Evolutionary conservation across 306 rosid genomes (phyloP).

Genomic region (Vachellia collinsii): DNA sequence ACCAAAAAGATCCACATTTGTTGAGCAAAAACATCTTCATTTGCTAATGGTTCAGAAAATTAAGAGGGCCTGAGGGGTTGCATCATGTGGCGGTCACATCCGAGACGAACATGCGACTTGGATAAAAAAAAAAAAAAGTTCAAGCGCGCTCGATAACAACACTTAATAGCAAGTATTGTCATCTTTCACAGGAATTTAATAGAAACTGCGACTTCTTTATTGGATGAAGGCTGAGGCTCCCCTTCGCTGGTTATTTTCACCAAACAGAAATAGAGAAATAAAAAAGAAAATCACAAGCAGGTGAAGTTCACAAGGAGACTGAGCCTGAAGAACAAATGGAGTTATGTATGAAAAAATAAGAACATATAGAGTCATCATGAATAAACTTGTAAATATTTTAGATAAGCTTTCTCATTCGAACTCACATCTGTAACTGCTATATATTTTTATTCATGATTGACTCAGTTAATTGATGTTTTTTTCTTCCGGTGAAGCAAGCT

Average conservation of each 20-base stretch:
- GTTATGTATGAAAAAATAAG: background rate
- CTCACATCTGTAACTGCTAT: background rate
- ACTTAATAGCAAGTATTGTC: background rate
- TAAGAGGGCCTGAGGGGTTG: too few species aligned
- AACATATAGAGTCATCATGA: background rate
- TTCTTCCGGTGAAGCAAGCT: too few species aligned
- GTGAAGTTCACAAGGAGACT: background rate
- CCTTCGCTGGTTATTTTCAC: background rate
- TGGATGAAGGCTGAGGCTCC: background rate
- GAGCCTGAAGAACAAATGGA: background rate
- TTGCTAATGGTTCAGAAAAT: too few species aligned
- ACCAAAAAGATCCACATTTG: too few species aligned
- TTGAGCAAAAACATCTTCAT: too few species aligned
- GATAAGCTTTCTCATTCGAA: background rate
- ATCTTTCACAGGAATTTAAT: background rate
- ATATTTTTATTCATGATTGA: background rate
- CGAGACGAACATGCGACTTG: too few species aligned
- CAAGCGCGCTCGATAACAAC: too few species aligned
- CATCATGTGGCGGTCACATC: too few species aligned
- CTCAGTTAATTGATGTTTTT: background rate
- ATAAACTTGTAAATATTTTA: background rate
- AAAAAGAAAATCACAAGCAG: background rate
- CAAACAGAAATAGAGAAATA: too few species aligned
- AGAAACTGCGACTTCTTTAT: background rate
- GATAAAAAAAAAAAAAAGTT: too few species aligned